A percentile compares a stretch with the other conserved stretches of the same genome.
phyloP scores from a whole-genome alignment of 306 rosid genomes.

The Myrica gale region DNA sequence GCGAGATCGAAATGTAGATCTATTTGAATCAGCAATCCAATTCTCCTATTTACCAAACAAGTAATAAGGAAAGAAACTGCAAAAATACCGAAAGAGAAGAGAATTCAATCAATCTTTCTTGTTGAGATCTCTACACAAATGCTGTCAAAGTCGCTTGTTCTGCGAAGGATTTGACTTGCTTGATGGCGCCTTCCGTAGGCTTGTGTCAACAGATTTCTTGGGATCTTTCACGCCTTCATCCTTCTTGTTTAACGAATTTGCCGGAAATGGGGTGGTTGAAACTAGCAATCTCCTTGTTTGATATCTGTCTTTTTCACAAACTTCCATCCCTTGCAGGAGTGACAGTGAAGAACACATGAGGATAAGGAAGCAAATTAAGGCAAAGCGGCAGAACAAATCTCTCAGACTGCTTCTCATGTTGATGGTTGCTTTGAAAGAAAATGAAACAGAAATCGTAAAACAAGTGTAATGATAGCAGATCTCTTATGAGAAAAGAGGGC shows the following conservation, averaged over 20 bases:
- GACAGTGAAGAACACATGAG: conserved; percentile 34
- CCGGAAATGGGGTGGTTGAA: conserved; percentile 33
- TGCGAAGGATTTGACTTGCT: conserved; percentile 76
- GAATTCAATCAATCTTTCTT: conserved; percentile 30
- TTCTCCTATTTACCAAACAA: conserved; percentile 44
- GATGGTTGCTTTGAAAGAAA: conserved; percentile 24
- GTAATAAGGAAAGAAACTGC: conserved; percentile 26
- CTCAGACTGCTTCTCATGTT: conserved; percentile 51
- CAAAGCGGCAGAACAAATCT: conserved; percentile 38
- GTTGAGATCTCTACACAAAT: conserved; percentile 31
- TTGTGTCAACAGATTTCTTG: conserved; percentile 45
- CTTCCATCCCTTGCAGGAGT: conserved; percentile 31
- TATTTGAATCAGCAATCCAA: conserved; percentile 17
- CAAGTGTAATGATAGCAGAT: conserved; percentile 8
- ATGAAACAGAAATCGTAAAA: conserved; percentile 2
- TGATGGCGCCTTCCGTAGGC: conserved; percentile 55
- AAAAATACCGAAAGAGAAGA: conserved; percentile 37
- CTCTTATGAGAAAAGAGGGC: conserved; percentile 10
- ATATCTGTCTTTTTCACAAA: conserved; percentile 28
- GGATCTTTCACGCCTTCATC: conserved; percentile 35
- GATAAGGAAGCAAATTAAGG: conserved; percentile 41
- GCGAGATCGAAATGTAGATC: conserved; percentile 8
- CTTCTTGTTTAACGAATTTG: conserved; percentile 29
- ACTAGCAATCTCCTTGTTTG: conserved; percentile 47
- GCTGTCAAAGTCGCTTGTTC: conserved; percentile 42